Base-by-base conservation (phyloP, 2,329 filamentous ascomycete species). In the Chrysosphaeria jannelii region DNA sequence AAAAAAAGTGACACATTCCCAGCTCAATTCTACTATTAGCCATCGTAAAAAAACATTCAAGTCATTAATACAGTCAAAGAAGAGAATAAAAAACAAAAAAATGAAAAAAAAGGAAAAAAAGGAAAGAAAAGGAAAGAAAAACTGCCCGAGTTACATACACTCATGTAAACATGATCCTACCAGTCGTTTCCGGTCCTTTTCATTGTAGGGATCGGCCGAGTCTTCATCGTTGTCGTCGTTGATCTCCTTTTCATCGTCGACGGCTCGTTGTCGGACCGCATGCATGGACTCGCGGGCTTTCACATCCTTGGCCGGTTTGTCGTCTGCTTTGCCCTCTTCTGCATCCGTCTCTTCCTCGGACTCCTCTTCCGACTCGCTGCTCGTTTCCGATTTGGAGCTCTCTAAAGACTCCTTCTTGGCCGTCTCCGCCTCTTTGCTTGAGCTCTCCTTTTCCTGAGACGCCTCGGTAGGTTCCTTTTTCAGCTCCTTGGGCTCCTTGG, bases 171-270 rank as follows among this genome's bases (percentile, higher is more conserved):
- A 20, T 6, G 19, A 7, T 6, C 10, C 12, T 10, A 20, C 19
- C 12, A 6, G n/a, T 5, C 16, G 12, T 20, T 20, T 3, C 18
- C 23, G 13, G 19, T 24, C 34, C 2, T 39, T 35, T 1, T 39
- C 37, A 0, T 37, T 33, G 0, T 35, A 31, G 13, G 30, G 21
- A 14, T 23, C 29, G 8, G 25, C 25, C 5, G 29, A 27, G 22
- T 33, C 26, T 26, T 32, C 15, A 24, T 20, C 31, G 7, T 28
- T 28, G 9, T 31, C 27, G 6, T 31, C 27, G 8, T 23, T 20
- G 10, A 21, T 14, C 4, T 31, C 29, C 7, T 30, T 20, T 5
- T 30, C 30, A 4, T 21, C 16, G 25, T 28, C 27, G 3, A 22
- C 25, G 10, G 21, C 18, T 23, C 23, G 19, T 23, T 23, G 16